phyloP scores from a whole-genome alignment of 495 filamentous ascomycete genomes.

The Penicillium arizonense region DNA sequence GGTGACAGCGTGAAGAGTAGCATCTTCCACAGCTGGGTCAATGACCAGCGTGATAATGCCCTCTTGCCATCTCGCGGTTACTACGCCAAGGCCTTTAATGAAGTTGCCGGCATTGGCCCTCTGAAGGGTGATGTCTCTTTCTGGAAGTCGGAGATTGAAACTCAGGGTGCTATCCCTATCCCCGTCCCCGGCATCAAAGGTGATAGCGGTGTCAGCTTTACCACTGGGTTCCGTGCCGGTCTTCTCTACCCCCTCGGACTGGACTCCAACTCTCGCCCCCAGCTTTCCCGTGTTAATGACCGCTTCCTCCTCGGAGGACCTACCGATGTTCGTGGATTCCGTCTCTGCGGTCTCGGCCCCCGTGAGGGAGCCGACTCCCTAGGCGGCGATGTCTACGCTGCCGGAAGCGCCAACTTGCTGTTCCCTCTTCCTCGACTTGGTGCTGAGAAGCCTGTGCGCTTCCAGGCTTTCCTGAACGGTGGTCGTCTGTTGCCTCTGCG shows the following conservation, averaged over 20 bases:
- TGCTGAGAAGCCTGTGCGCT: constrained; percentile 74
- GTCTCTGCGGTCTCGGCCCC: constrained; percentile 81
- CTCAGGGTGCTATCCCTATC: constrained; percentile 70
- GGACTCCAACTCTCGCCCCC: constrained; percentile 45
- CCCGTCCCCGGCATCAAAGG: constrained; percentile 63
- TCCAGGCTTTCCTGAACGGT: constrained; percentile 90
- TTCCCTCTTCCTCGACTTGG: constrained; percentile 80
- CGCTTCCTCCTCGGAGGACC: constrained; percentile 94
- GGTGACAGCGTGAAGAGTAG: constrained; percentile 90
- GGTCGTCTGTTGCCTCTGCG: constrained; percentile 79
- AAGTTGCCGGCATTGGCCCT: constrained; percentile 83
- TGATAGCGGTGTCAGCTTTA: constrained; percentile 72
- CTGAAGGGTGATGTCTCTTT: constrained; percentile 89
- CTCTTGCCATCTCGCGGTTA: constrained; percentile 81
- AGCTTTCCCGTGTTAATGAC: constrained; percentile 81
- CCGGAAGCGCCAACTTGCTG: constrained; percentile 79
- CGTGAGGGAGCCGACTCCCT: constrained; percentile 81
- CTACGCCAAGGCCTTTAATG: constrained; percentile 69
- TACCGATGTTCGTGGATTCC: constrained; percentile 92
- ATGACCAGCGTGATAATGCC: constrained; percentile 75
- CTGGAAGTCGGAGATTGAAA: constrained; percentile 81
- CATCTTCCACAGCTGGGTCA: constrained; percentile 75
- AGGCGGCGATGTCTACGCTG: constrained; percentile 88
- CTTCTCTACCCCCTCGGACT: constrained; percentile 62
- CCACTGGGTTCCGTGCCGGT: constrained; percentile 60